These are phyloP conservation scores for Aspergillus cavernicola DNA, from an alignment of 495 filamentous ascomycete genomes.

Conservation along the genomic window DNA sequence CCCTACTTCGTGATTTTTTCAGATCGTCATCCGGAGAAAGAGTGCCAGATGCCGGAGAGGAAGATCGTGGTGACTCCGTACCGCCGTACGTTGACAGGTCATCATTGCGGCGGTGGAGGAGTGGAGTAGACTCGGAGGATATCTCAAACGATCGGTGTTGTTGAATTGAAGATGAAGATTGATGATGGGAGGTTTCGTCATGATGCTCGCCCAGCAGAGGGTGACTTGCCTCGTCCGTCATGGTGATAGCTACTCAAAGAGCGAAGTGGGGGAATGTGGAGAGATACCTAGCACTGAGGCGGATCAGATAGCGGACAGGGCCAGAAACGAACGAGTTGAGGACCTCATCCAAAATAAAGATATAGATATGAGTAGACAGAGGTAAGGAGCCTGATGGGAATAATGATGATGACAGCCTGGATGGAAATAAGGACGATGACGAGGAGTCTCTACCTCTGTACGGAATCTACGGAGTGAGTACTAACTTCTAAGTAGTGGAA, in stretches of 20 bases:
- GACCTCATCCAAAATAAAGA: slow-evolving; percentile 4
- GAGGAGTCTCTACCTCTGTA: too few species aligned
- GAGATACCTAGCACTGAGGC: neutral
- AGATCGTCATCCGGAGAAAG: slow-evolving; percentile 10
- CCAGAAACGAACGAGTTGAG: neutral
- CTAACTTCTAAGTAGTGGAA: too few species aligned
- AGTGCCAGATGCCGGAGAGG: slow-evolving; percentile 17
- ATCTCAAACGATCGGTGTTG: slow-evolving; percentile 30
- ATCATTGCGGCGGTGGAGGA: slow-evolving; percentile 36
- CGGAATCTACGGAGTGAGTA: too few species aligned
- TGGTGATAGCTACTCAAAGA: slow-evolving; percentile 16
- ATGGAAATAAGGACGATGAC: slow-evolving; percentile 21
- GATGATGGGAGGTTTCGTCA: slow-evolving; percentile 17
- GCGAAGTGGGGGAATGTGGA: slow-evolving; percentile 13
- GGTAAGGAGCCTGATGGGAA: neutral
- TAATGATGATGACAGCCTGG: slow-evolving; percentile 26
- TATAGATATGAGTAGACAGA: neutral
- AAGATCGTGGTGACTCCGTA: slow-evolving; percentile 16
- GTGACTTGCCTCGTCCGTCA: slow-evolving; percentile 35
- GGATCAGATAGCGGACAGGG: neutral
- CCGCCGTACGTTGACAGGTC: slow-evolving; percentile 33
- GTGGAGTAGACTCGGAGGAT: slow-evolving; percentile 43
- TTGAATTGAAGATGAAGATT: slow-evolving; percentile 14
- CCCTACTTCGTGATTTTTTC: slow-evolving; percentile 26
- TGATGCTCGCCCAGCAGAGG: slow-evolving; percentile 29